A percentile compares a stretch with the other conserved stretches of the same genome.
These are phyloP conservation scores for Tolypocladium pustulatum DNA, from an alignment of 2,329 filamentous ascomycete genomes.

Conservation along the genomic window DNA sequence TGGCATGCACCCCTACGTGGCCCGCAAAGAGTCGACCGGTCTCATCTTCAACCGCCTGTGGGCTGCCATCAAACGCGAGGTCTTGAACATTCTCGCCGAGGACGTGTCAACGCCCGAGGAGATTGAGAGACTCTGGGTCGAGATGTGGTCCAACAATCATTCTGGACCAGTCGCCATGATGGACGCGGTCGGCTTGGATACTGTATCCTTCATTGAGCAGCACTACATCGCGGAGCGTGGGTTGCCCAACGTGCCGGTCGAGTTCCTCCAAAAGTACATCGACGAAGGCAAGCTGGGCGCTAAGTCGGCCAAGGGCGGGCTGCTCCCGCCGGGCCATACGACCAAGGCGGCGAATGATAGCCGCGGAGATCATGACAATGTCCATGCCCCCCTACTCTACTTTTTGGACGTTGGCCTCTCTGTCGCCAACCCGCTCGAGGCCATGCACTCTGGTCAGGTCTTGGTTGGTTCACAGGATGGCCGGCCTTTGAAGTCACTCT, in stretches of 20 bases:
- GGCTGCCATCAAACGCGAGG: constrained; percentile 45
- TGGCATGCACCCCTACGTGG: constrained; percentile 29
- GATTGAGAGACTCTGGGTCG: constrained; percentile 35
- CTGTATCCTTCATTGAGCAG: constrained; percentile 39
- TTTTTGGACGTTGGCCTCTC: constrained; percentile 18
- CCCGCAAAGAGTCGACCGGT: constrained; percentile 37
- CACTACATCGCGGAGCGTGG: constrained; percentile 41
- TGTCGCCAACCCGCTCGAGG: neutral
- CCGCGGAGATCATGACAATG: neutral
- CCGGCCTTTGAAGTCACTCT: constrained; percentile 7
- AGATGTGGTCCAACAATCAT: constrained; percentile 21
- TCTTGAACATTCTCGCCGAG: constrained; percentile 36
- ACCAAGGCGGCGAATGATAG: neutral
- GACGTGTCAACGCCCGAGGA: constrained; percentile 36
- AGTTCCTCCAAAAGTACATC: constrained; percentile 35
- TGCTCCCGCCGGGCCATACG: constrained; percentile 18
- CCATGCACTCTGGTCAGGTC: constrained; percentile 6
- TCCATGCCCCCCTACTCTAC: constrained; percentile 9
- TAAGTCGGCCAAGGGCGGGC: constrained; percentile 30
- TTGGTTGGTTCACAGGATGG: constrained; percentile 7
- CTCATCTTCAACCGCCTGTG: constrained; percentile 47
- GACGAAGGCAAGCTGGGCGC: constrained; percentile 33
- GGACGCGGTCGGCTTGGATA: constrained; percentile 41
- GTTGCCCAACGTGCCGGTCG: constrained; percentile 27
- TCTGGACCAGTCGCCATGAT: constrained; percentile 20